phyloP scores from a whole-genome alignment of 108 stramenopile genomes.

The Fistulifera pelliculosa region DNA sequence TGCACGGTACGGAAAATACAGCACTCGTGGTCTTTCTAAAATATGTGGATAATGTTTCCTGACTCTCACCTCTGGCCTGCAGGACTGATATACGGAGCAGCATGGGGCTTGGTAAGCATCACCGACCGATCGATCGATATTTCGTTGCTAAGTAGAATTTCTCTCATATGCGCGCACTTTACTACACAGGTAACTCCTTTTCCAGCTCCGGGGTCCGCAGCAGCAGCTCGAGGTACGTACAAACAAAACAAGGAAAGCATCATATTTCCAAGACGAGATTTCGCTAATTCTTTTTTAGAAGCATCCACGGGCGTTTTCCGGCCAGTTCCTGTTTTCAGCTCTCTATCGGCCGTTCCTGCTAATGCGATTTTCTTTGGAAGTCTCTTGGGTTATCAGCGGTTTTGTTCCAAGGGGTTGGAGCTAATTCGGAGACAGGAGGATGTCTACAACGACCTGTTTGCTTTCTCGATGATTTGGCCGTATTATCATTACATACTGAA shows the following conservation, averaged over 20 bases:
- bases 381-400: slow-evolving; percentile 16
- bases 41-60: no score
- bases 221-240: slow-evolving; percentile 13
- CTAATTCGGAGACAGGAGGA: slow-evolving; percentile 14
- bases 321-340: slow-evolving; percentile 16
- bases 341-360: slow-evolving; percentile 6
- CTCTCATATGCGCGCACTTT: neutral
- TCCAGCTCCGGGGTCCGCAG: slow-evolving; percentile 7
- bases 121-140: neutral
- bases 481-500: slow-evolving; percentile 15
- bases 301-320: slow-evolving; percentile 6
- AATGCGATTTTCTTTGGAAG: slow-evolving; percentile 26
- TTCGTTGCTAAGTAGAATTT: neutral
- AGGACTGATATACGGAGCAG: slow-evolving; percentile 13
- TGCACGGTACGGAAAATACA: slow-evolving; percentile 5
- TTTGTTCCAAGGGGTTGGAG: slow-evolving; percentile 16
- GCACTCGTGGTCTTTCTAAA: no score
- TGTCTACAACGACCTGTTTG: slow-evolving; percentile 25
- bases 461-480: slow-evolving; percentile 10
- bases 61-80: no score
- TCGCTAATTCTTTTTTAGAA: no score
- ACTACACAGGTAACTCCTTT: slow-evolving; percentile 17
- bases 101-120: slow-evolving; percentile 20
- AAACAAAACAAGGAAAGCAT: neutral
- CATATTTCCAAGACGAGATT: no score